phyloP scores from a whole-genome alignment of 1,284 basidiomycete genomes.

The Cystobasidium pallidum region DNA sequence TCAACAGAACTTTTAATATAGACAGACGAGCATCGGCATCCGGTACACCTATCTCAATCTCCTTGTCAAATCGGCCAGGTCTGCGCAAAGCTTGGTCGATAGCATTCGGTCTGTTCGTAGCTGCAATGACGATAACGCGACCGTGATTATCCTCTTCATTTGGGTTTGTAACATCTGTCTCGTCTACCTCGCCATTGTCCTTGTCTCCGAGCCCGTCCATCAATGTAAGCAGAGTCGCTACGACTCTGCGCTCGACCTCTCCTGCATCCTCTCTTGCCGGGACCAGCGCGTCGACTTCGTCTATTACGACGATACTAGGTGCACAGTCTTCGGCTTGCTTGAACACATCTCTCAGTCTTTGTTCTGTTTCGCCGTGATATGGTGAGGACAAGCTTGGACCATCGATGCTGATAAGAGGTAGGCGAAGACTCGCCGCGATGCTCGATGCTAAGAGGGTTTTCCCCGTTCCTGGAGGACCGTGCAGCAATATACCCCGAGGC shows the following conservation, averaged over 20 bases:
- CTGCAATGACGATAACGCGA: constrained; percentile 91
- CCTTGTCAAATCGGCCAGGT: constrained; percentile 93
- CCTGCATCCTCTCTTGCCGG: constrained; percentile 84
- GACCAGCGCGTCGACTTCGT: constrained; percentile 94
- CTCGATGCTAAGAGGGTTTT: constrained; percentile 91
- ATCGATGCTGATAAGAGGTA: constrained; percentile 80
- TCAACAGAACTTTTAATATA: constrained; percentile 80
- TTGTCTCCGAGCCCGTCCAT: constrained; percentile 85
- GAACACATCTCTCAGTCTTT: constrained; percentile 85
- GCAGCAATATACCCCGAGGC: constrained; percentile 72
- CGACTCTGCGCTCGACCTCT: constrained; percentile 93
- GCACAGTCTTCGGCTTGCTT: constrained; percentile 75
- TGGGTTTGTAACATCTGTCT: constrained; percentile 45
- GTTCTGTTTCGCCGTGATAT: constrained; percentile 96
- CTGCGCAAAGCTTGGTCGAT: constrained; percentile 93
- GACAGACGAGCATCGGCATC: constrained; percentile 77
- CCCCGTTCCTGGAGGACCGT: constrained; percentile 91
- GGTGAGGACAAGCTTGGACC: constrained; percentile 93
- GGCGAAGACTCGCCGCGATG: constrained; percentile 72
- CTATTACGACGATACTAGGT: constrained; percentile 84
- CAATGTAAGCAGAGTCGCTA: constrained; percentile 90
- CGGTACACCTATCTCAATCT: constrained; percentile 96
- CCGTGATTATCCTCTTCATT: constrained; percentile 49
- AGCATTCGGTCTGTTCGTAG: constrained; percentile 95
- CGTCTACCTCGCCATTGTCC: constrained; percentile 53